Evolutionary conservation across 441 rosid species (phyloP).

Genomic region (Daphne laureola): DNA sequence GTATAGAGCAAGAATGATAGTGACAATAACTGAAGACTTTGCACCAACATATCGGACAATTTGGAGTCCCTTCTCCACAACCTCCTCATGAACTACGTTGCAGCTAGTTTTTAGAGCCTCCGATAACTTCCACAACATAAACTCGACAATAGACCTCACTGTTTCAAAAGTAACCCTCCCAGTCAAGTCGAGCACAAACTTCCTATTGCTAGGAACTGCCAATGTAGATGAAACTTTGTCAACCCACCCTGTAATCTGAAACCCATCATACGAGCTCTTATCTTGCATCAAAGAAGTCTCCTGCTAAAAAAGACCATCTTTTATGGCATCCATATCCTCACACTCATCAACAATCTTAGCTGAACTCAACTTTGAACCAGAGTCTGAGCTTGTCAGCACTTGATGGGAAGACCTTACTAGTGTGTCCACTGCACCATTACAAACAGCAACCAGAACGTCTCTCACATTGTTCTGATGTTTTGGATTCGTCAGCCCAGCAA

Average conservation of each 20-base stretch:
- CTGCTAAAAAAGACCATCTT: slow-evolving; percentile 14
- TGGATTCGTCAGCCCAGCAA: slow-evolving; percentile 78
- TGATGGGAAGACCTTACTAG: slow-evolving; percentile 67
- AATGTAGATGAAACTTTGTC: slow-evolving; percentile 46
- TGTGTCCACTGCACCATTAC: slow-evolving; percentile 69
- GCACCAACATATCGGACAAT: slow-evolving; percentile 57
- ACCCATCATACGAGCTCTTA: slow-evolving; percentile 22
- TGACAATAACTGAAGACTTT: slow-evolving; percentile 61
- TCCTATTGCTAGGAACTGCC: slow-evolving; percentile 69
- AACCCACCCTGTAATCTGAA: slow-evolving; percentile 43
- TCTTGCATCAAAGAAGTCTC: slow-evolving; percentile 19
- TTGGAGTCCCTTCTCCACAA: slow-evolving; percentile 51
- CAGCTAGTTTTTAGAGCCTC: slow-evolving; percentile 46
- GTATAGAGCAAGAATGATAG: slow-evolving; percentile 72
- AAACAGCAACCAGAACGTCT: slow-evolving; percentile 67
- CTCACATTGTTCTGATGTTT: slow-evolving; percentile 52
- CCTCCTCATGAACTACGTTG: slow-evolving; percentile 41
- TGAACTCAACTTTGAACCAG: slow-evolving; percentile 15
- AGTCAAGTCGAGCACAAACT: slow-evolving; percentile 83
- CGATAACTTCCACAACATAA: slow-evolving; percentile 48
- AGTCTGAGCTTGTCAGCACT: slow-evolving; percentile 42
- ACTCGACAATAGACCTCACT: slow-evolving; percentile 47
- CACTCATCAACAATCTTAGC: slow-evolving; percentile 25
- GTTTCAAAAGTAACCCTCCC: slow-evolving; percentile 85
- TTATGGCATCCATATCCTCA: slow-evolving; percentile 14